A percentile compares a stretch with the other conserved stretches of the same genome.
These are phyloP conservation scores for Trichosporon asahii DNA, from an alignment of 1,284 basidiomycete species.

Conservation along the genomic window DNA sequence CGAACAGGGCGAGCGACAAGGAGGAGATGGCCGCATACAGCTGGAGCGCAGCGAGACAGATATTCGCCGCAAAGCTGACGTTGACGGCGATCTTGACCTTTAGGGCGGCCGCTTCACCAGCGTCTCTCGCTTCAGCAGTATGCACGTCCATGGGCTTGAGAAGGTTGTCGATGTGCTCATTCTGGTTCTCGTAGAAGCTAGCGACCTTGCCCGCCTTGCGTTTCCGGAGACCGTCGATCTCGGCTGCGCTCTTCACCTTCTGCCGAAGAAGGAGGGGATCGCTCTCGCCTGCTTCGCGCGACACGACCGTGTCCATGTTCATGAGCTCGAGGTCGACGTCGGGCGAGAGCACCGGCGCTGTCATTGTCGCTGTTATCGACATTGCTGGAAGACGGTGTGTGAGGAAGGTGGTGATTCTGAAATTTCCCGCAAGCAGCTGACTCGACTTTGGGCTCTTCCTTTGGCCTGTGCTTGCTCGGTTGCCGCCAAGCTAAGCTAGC, in stretches of 20 bases:
- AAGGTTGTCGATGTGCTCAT: conserved; percentile 76
- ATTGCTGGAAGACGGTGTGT: neutral
- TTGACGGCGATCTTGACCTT: conserved; percentile 85
- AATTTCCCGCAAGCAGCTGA: neutral
- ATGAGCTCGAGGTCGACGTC: conserved; percentile 42
- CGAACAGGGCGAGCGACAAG: conserved; percentile 78
- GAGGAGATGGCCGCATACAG: conserved; percentile 78
- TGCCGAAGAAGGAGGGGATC: conserved; percentile 52
- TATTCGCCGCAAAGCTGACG: conserved; percentile 74
- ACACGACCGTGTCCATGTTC: conserved; percentile 31
- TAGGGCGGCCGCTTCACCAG: conserved; percentile 33
- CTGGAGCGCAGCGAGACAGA: conserved; percentile 58
- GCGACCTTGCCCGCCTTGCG: conserved; percentile 45
- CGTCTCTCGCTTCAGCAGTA: conserved; percentile 31
- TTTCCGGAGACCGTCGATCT: conserved; percentile 40
- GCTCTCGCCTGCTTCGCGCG: conserved; percentile 46
- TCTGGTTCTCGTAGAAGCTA: conserved; percentile 75
- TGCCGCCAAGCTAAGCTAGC: neutral
- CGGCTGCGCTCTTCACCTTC: conserved; percentile 48
- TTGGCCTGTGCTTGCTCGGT: neutral
- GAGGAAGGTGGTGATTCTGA: neutral
- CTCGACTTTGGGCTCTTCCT: neutral
- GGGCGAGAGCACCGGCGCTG: neutral
- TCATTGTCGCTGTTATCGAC: neutral
- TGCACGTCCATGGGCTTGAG: conserved; percentile 82